Conservation (phyloP, 768 basidiomycete genomes). For the Trametes gibbosa region DNA sequence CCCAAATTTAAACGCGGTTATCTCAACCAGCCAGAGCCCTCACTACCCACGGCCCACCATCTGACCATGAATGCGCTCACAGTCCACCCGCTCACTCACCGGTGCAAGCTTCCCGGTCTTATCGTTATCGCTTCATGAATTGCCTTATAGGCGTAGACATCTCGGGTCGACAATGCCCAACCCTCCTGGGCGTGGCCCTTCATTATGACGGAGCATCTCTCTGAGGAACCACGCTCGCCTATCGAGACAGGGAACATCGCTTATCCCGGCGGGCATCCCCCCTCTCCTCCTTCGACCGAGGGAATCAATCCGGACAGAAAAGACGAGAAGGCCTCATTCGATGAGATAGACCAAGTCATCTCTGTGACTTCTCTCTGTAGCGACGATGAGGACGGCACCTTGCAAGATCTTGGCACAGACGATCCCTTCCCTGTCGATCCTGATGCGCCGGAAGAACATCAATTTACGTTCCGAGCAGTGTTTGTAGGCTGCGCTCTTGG, state of each 20-base stretch:
- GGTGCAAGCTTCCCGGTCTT: neutral
- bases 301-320: neutral
- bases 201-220: neutral
- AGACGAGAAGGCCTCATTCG: constrained; percentile 11
- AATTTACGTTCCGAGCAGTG: constrained; percentile 22
- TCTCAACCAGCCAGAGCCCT: no score
- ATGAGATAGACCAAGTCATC: constrained; percentile 1
- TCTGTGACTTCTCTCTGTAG: constrained; percentile 3
- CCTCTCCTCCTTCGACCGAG: neutral
- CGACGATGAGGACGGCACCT: constrained; percentile 4
- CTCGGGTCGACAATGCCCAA: no score
- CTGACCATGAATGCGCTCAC: neutral
- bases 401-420: constrained; percentile 15
- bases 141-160: no score
- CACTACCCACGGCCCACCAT: no score
- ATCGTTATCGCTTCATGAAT: neutral
- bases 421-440: constrained; percentile 22
- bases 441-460: constrained; percentile 16
- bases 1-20: no score
- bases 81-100: neutral
- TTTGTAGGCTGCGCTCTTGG: constrained; percentile 21
- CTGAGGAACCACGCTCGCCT: neutral
- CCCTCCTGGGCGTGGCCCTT: no score
- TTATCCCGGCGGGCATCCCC: neutral
- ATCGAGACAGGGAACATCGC: neutral